Base-by-base conservation (phyloP, 2,329 filamentous ascomycete genomes). In the Didymella glomerata region DNA sequence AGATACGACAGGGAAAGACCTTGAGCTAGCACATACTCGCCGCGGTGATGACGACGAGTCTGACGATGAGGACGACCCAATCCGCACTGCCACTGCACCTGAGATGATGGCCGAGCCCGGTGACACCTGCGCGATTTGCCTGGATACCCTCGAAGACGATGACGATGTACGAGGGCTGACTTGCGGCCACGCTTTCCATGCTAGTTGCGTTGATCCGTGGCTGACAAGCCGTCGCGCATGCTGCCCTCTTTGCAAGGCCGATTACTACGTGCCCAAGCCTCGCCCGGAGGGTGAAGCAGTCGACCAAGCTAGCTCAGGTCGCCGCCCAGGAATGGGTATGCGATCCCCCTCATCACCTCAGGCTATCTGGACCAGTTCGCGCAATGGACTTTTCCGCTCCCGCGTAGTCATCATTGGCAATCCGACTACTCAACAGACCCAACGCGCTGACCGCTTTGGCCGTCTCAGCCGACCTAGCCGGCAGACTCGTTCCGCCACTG, bases 171-270 rank as follows among this genome's bases (percentile, higher is more conserved):
- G 95, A 67, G 95, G 95, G 2, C 81, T 99, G 61, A 93, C 92
- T 4, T 99, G 95, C 72, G 95, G 95, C n/a, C 95, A 99, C 77
- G 93, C 94, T 53, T 99, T 98, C 85, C 95, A 99, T 76, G 93
- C 93, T 49, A 91, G 90, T 38, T 99, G 95, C 74, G 87, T 99
- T 48, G 95, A 99, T 69, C 95, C 95, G 11, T 99, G 95, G 95
- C 81, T 99, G 64, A 99, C 95, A 10, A 93, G 91, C 73, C 88
- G 95, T 63, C 89, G 94, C 66, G 95, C 95, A 25, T 98, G 94
- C 81, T 99, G 95, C 76, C 95, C 95, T 6, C 88, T 99, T 7
- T 99, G 95, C 83, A 99, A 99, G 80, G 92, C 94, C 40, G 95
- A 99, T 74, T 99, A 98, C 77, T 98, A 96, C 77, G 89, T 92